Base-by-base conservation (phyloP, 768 basidiomycete species). In the Termitomyces sp. region DNA sequence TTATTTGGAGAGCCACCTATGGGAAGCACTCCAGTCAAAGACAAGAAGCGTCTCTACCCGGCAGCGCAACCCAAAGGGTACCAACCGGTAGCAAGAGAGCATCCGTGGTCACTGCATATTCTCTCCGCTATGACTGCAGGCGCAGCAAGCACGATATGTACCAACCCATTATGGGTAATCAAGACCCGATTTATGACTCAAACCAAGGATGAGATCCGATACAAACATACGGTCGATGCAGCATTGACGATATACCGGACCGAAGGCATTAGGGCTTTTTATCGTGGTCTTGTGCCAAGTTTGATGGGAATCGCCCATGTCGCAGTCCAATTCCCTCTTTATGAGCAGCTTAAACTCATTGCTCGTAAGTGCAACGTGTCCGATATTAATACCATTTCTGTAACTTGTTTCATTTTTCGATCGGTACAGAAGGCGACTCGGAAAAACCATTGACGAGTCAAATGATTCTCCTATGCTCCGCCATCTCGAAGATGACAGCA, bases 161-260 rank as follows among this genome's bases (percentile, higher is more conserved):
- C 97, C 23, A 98, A 93, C 71, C 97, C 97, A 0, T 70, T 99
- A 7, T 99, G 97, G 97, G 94, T 99, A 39, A 94, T 99, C 70
- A 98, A 98, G 76, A 98, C 96, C 22, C 85, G 97, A 27, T 98
- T 98, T 74, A 98, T 98, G 97, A 95, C 94, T 15, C 94, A 97
- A 72, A 84, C 86, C 41, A 79, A 82, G 56, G 76, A 81, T 29
- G 91, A 94, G 74, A 74, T 80, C 43, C 79, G 88, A 57, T 98
- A 97, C 70, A 81, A 83, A 58, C 91, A 95, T 63, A 98, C 97
- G 0, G 73, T 90, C 58, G 95, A 98, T 63, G 96, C 97, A 1
- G 88, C 93, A 39, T 61, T 80, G 39, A 89, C 91, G 5, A 98
- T 99, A 58, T 98, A 95, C 70, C 85, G 85, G 50, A 81, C 83